These are phyloP conservation scores for Talaromyces sp. DNA, from an alignment of 2,329 filamentous ascomycete species.

Conservation along the genomic window DNA sequence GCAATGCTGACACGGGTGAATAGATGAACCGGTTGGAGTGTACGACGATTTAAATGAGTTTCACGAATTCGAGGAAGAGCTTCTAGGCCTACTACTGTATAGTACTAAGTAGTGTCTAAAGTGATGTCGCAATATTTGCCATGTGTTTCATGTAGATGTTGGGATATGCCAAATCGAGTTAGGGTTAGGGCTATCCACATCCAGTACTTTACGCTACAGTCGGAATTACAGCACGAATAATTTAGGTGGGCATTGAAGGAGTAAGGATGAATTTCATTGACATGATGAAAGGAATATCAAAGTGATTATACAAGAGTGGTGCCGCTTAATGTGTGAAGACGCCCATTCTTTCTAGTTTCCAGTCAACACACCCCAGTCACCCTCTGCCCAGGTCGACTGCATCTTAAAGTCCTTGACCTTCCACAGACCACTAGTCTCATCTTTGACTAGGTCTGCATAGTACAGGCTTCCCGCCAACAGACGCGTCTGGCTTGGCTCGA, in stretches of 20 bases:
- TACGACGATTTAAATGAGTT: too few relatives aligned
- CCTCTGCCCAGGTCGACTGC: constrained; percentile 27
- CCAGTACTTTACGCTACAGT: too few relatives aligned
- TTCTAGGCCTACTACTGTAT: too few relatives aligned
- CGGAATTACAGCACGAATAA: neutral
- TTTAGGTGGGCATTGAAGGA: neutral
- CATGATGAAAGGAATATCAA: neutral
- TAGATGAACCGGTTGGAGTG: too few relatives aligned
- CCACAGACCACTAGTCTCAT: constrained; percentile 29
- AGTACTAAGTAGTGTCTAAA: too few relatives aligned
- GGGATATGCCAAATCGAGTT: neutral
- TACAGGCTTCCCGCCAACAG: constrained; percentile 28
- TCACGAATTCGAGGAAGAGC: too few relatives aligned
- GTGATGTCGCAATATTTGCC: too few relatives aligned
- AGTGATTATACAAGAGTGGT: neutral
- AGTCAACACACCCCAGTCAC: constrained; percentile 6
- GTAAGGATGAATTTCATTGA: neutral
- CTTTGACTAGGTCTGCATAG: constrained; percentile 29
- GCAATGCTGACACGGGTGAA: too few relatives aligned
- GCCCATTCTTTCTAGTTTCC: neutral
- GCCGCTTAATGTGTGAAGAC: neutral
- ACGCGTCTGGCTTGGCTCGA: constrained; percentile 23
- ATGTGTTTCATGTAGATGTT: too few relatives aligned
- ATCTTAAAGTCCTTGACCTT: constrained; percentile 31
- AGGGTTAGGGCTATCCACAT: neutral